Evolutionary conservation across 1,284 basidiomycete genomes (phyloP), one percentile per base, ranked within the genome.

Genomic region (Polyporus tsugae): DNA sequence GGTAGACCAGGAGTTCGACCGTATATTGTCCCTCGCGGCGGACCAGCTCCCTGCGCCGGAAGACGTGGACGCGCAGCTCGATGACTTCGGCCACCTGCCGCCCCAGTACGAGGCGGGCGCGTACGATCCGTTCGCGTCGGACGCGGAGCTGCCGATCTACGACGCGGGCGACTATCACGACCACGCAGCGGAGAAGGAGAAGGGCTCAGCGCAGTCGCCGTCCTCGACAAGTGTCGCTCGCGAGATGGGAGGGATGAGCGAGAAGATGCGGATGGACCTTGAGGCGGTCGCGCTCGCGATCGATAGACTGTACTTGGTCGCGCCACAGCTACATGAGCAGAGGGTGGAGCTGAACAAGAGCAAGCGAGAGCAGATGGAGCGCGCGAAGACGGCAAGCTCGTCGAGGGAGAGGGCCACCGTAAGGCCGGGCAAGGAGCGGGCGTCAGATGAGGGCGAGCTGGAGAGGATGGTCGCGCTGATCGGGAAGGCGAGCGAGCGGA

Each of bases 241-340:
- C 71, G 6, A 55, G 11, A n/a, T 55, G 11, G 64, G 64, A 4
- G 72, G 64, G 78, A 66, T 74, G n/a, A 79, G 85, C 76, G 93
- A 95, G 77, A 94, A 92, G 80, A 91, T 89, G 88, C 85, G 85
- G 64, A 82, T 91, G 77, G 96, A 97, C 75, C 82, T 97, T 25
- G 95, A 97, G 73, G 85, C 87, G 6, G 89, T 97, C 52, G 89
- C 93, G 0, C 86, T 88, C 76, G 95, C 95, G 25, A 96, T 98
- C 72, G 95, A 96, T 76, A 85, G 95, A 35, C 81, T 97, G 11
- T 94, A 96, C 77, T 78, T 87, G 17, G 91, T 92, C 38, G 90
- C 94, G 1, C 95, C 96, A 0, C 95, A 96, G 78, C 80, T 97
- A 52, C 88, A 92, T 67, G 91, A 95, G 75, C 96, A 97, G 78